Percentiles rank a stretch among this genome's conserved stretches.
These are phyloP conservation scores for Colletotrichum agaves DNA, from an alignment of 2,329 filamentous ascomycete species.

Conservation along the genomic window DNA sequence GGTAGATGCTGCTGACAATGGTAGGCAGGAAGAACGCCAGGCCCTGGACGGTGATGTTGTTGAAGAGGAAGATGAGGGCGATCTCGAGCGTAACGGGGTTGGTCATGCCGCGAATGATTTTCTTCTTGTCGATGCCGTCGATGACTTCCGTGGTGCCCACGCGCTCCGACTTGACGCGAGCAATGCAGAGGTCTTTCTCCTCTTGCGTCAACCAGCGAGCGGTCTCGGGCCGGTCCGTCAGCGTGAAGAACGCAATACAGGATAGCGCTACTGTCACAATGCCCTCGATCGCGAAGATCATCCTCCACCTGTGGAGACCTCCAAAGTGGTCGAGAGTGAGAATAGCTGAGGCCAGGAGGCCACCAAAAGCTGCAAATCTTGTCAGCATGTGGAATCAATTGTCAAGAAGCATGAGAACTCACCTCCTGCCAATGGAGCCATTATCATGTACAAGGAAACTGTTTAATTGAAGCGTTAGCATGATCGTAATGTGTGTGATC, in stretches of 20 bases:
- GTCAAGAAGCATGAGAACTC: no score
- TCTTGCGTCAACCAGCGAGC: slow-evolving; percentile 73
- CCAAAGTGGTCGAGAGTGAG: slow-evolving; percentile 70
- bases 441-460: slow-evolving; percentile 73
- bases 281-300: slow-evolving; percentile 78
- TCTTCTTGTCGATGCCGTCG: slow-evolving; percentile 69
- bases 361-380: slow-evolving; percentile 67
- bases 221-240: slow-evolving; percentile 76
- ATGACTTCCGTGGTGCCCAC: slow-evolving; percentile 69
- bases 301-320: slow-evolving; percentile 67
- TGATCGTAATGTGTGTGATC: no score
- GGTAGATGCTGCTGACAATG: slow-evolving; percentile 76
- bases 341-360: slow-evolving; percentile 72
- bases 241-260: slow-evolving; percentile 69
- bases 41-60: slow-evolving; percentile 78
- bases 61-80: slow-evolving; percentile 68
- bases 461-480: no score
- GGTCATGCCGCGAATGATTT: slow-evolving; percentile 70
- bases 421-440: slow-evolving; percentile 72
- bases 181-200: slow-evolving; percentile 74
- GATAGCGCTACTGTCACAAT: slow-evolving; percentile 60
- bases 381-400: no score
- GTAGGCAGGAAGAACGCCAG: slow-evolving; percentile 77
- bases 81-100: slow-evolving; percentile 69
- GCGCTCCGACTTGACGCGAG: slow-evolving; percentile 75